Percentiles rank a stretch among this genome's conserved stretches.
These are phyloP conservation scores for Calendula officinalis DNA, from an alignment of 129 eudicot species.

Conservation along the genomic window DNA sequence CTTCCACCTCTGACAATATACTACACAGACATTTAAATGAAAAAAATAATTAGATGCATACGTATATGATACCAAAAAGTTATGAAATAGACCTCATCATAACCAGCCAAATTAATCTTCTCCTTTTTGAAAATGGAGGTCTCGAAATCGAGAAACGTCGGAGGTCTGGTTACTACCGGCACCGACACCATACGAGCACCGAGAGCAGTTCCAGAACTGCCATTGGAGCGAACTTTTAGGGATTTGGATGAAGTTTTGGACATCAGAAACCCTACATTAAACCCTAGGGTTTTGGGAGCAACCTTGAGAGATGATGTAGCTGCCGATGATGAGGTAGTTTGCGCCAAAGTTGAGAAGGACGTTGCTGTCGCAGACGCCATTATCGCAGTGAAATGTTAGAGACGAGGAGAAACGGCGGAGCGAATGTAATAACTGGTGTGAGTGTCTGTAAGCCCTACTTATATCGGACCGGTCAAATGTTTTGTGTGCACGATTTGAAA, in stretches of 20 bases:
- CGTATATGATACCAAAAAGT: background rate
- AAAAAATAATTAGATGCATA: background rate
- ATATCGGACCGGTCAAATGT: background rate
- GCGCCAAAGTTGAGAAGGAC: conserved; percentile 29
- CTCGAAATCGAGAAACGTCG: conserved; percentile 61
- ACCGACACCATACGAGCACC: conserved; percentile 63
- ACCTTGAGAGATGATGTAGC: conserved; percentile 17
- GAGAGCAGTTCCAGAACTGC: conserved; percentile 48
- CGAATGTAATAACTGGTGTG: background rate
- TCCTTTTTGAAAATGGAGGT: conserved; percentile 82
- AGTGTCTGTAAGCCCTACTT: conserved; percentile 23
- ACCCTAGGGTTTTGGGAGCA: conserved; percentile 28
- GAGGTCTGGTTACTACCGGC: conserved; percentile 40
- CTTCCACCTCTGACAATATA: conserved; percentile 96
- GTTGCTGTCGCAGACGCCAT: conserved; percentile 21
- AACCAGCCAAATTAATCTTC: conserved; percentile 75
- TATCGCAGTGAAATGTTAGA: conserved; percentile 4
- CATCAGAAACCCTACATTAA: conserved; percentile 44
- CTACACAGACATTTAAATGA: conserved; percentile 33
- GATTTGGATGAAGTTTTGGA: conserved; percentile 35
- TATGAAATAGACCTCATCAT: conserved; percentile 62
- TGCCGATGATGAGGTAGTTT: conserved; percentile 27
- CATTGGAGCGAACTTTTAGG: conserved; percentile 32
- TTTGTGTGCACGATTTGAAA: background rate
- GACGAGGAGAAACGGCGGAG: conserved; percentile 21